Evolutionary conservation across 345 rosid genomes (phyloP).

Genomic region (Geranium brycei): DNA sequence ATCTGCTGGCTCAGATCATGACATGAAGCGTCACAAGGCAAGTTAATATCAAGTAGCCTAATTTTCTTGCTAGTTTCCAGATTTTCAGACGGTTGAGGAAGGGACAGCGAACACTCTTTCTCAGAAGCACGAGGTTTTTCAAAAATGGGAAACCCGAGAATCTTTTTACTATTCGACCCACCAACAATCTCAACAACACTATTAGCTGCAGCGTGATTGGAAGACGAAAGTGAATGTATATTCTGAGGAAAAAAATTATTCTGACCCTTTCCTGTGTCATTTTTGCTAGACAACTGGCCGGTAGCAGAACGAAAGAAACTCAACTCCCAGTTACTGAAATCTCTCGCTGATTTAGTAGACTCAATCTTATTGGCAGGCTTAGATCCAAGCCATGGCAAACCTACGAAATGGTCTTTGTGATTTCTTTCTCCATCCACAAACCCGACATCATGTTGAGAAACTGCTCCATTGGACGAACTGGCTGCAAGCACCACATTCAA

Average conservation of each 20-base stretch:
- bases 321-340: constrained; percentile 23
- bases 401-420: constrained; percentile 24
- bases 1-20: constrained; percentile 28
- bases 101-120: constrained; percentile 18
- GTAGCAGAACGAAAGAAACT: constrained; percentile 27
- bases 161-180: constrained; percentile 27
- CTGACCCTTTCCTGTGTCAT: constrained; percentile 19
- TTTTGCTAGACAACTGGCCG: constrained; percentile 19
- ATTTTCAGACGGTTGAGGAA: constrained; percentile 6
- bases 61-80: constrained; percentile 27
- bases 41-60: constrained; percentile 56
- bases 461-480: constrained; percentile 24
- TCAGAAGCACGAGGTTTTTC: constrained; percentile 27
- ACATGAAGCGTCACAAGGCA: constrained; percentile 54
- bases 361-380: constrained; percentile 28
- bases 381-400: constrained; percentile 61
- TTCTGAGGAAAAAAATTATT: constrained; percentile 21
- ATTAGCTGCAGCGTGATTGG: constrained; percentile 22
- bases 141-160: constrained; percentile 42
- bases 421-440: constrained; percentile 34
- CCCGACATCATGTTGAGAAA: constrained; percentile 22
- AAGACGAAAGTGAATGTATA: constrained; percentile 28
- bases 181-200: constrained; percentile 19
- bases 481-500: constrained; percentile 35
- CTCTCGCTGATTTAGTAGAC: constrained; percentile 19